Conservation (phyloP, 2,329 filamentous ascomycete species). For the Claviceps paspali region DNA sequence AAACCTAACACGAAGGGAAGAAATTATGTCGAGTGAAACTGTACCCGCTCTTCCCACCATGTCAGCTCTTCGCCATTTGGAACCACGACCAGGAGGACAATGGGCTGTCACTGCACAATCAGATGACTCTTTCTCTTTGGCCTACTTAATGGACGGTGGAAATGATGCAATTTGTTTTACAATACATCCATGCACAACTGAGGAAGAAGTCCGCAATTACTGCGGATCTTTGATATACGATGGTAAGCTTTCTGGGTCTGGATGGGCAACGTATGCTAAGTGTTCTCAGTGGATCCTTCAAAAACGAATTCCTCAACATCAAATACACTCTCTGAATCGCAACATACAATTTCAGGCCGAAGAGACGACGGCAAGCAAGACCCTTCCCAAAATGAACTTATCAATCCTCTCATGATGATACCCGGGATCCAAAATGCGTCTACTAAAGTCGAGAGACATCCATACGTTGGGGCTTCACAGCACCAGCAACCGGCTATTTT, state of each 20-base stretch:
- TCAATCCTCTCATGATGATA: constrained; percentile 1
- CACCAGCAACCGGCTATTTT: neutral
- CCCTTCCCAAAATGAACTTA: neutral
- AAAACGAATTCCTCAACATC: neutral
- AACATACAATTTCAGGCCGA: neutral
- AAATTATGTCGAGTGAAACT: neutral
- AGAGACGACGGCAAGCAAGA: neutral
- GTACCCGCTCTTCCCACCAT: constrained; percentile 4
- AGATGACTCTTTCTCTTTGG: constrained; percentile 4
- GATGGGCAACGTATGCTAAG: neutral
- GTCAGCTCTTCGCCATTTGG: constrained; percentile 7
- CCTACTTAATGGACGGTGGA: constrained; percentile 6
- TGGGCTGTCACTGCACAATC: constrained; percentile 8
- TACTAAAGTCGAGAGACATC: neutral
- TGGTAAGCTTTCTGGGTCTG: constrained; percentile 2
- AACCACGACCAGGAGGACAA: constrained; percentile 7
- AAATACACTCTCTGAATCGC: neutral
- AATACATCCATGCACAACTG: constrained; percentile 7
- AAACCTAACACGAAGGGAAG: no score
- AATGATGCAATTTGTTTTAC: constrained; percentile 3
- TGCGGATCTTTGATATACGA: constrained; percentile 7
- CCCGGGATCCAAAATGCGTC: neutral
- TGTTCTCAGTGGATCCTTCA: neutral
- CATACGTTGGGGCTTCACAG: neutral
- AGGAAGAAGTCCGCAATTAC: constrained; percentile 5